Evolutionary conservation across 2,329 filamentous ascomycete species (phyloP), one percentile per base, ranked within the genome.

Genomic region (Exophiala aquamarina): DNA sequence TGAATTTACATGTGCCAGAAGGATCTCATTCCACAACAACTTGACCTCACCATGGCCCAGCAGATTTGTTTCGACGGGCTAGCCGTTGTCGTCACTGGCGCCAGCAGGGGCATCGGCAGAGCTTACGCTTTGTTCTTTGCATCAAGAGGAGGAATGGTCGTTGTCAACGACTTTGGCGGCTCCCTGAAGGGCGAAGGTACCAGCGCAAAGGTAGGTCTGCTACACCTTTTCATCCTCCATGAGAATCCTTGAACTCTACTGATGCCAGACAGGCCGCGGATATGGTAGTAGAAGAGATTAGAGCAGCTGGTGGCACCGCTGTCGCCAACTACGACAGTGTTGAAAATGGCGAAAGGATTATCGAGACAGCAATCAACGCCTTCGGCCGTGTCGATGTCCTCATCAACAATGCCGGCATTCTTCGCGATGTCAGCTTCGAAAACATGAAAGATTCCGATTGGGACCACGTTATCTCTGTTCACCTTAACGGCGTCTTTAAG

Each of bases 401-500:
- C 19, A 53, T 65, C 44, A 61, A 61, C 29, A 61, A 62, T 31
- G 62, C 62, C 10, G 62, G 62, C 5, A 55, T 64, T 65, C 79
- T 95, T 53, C 86, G 92, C 50, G 91, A 97, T 73, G 71, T 96
- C 65, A 91, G 87, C 78, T 96, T 97, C 77, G 94, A 95, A 80
- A 97, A 97, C 74, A 94, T 96, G 82, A 92, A 85, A 69, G 92
- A 97, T 68, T 73, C 86, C 66, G 93, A 97, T 70, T 98, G 92
- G 92, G 92, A 97, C 67, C 74, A 95, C 59, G 87, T 96, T 66
- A 88, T 92, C 72, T 86, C 83, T 68, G 91, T 97, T 49, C 92
- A 97, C 71, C 84, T 96, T 61, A 86, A 83, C 66, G 93, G 93
- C 60, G 86, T 89, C 63, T 97, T 94, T 79, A 96, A 95, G 81